Conservation (phyloP, 352 stramenopile species). For the Pythium inflatum region DNA sequence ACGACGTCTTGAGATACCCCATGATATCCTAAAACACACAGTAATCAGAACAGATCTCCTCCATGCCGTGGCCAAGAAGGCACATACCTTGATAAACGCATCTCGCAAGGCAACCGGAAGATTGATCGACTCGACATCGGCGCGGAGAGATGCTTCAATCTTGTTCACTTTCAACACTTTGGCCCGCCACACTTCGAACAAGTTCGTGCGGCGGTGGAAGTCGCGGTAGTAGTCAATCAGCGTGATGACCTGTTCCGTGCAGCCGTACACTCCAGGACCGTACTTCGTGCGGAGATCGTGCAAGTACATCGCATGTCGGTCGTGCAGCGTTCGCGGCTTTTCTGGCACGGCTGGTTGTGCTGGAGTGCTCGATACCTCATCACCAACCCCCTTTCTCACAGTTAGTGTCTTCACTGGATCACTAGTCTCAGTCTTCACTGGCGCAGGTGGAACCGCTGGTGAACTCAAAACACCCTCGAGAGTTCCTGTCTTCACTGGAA, state of each 20-base stretch:
- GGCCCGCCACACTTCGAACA: slow-evolving; percentile 73
- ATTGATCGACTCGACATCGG: slow-evolving; percentile 74
- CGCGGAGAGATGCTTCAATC: slow-evolving; percentile 67
- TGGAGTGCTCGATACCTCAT: too few relatives aligned
- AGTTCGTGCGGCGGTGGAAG: slow-evolving; percentile 73
- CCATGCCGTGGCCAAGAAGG: too few relatives aligned
- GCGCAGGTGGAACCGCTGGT: too few relatives aligned
- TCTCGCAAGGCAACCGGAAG: slow-evolving; percentile 49
- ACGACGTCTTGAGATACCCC: slow-evolving; percentile 50
- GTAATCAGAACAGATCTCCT: neutral
- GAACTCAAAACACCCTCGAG: too few relatives aligned
- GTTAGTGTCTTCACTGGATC: too few relatives aligned
- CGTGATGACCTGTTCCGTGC: slow-evolving; percentile 76
- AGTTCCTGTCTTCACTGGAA: too few relatives aligned
- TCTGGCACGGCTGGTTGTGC: neutral
- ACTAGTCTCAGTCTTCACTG: too few relatives aligned
- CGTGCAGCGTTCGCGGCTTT: slow-evolving; percentile 10
- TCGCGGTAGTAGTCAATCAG: slow-evolving; percentile 84
- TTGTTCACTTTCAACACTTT: slow-evolving; percentile 74
- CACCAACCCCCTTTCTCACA: too few relatives aligned
- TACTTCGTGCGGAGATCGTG: slow-evolving; percentile 67
- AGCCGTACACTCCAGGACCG: slow-evolving; percentile 54
- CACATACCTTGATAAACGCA: slow-evolving; percentile 71
- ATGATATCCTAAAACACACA: slow-evolving; percentile 46
- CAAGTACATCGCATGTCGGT: slow-evolving; percentile 32